Conservation (phyloP, 805 yeast species). For the Blastobotrys chiropterorum region DNA sequence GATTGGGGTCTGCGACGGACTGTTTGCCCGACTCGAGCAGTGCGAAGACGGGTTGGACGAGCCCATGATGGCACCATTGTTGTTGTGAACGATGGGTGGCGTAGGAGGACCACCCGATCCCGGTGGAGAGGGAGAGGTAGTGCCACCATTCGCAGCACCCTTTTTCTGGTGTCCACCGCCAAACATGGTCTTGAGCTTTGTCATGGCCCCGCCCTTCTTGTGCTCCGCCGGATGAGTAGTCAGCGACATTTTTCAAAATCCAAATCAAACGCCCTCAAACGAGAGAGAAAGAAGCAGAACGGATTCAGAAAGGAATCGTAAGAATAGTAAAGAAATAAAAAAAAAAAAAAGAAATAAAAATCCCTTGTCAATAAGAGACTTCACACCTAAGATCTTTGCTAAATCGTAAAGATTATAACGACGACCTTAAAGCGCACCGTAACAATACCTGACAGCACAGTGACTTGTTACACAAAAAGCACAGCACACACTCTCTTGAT, state of each 20-base stretch:
- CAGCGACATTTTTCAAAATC: background rate
- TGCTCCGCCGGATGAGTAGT: background rate
- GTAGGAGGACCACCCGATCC: background rate
- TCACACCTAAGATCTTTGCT: background rate
- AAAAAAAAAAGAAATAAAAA: background rate
- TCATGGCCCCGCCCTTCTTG: constrained; percentile 3
- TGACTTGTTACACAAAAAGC: background rate
- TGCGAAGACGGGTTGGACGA: background rate
- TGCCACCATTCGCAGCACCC: too few species aligned
- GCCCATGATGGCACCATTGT: background rate
- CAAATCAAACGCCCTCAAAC: background rate
- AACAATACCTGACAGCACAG: background rate
- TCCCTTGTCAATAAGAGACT: background rate
- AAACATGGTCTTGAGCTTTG: constrained; percentile 16
- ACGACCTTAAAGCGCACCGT: background rate
- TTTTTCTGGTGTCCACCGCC: constrained; percentile 3
- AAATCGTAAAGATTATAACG: background rate
- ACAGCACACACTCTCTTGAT: background rate
- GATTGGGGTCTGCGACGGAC: constrained; percentile 2
- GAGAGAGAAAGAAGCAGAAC: background rate
- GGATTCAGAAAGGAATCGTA: background rate
- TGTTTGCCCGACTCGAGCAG: background rate
- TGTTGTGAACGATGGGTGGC: background rate
- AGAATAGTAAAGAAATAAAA: constrained; percentile 1
- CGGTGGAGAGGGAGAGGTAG: background rate